Percentiles rank a stretch among this genome's conserved stretches.
Conservation (phyloP, 2,329 filamentous ascomycete genomes). For the Penicillium freii region DNA sequence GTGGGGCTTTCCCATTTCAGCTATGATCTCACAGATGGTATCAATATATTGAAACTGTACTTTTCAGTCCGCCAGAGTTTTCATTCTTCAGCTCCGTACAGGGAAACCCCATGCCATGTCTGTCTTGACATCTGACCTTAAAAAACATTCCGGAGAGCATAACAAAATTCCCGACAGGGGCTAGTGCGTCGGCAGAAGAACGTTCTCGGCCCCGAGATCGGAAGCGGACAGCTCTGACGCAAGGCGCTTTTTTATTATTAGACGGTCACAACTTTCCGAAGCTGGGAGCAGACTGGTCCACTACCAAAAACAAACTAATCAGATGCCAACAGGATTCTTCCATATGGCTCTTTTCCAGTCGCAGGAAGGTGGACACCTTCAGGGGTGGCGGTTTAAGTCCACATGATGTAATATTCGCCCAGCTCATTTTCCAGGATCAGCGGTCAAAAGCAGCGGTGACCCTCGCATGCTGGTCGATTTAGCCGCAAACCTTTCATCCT, state of each 20-base stretch:
- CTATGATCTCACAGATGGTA: background rate
- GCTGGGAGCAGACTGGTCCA: background rate
- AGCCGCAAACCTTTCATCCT: background rate
- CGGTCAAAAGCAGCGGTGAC: conserved; percentile 23
- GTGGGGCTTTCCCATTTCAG: conserved; percentile 5
- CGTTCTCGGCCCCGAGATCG: conserved; percentile 4
- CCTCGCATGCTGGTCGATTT: background rate
- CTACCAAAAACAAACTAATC: conserved; percentile 1
- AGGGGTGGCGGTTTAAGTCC: conserved; percentile 2
- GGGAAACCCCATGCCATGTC: background rate
- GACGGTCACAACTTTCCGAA: background rate
- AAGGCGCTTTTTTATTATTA: background rate
- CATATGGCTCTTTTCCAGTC: background rate
- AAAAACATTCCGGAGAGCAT: background rate
- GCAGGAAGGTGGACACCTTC: background rate
- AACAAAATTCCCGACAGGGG: conserved; percentile 1
- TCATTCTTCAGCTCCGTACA: background rate
- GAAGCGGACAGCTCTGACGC: conserved; percentile 3
- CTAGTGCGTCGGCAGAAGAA: background rate
- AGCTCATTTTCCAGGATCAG: conserved; percentile 4
- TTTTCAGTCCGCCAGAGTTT: background rate
- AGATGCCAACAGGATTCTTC: background rate
- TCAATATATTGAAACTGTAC: background rate
- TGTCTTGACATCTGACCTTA: background rate
- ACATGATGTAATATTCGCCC: conserved; percentile 16